phyloP scores from a whole-genome alignment of 2,329 filamentous ascomycete genomes.

The Fusarium mundagurra region DNA sequence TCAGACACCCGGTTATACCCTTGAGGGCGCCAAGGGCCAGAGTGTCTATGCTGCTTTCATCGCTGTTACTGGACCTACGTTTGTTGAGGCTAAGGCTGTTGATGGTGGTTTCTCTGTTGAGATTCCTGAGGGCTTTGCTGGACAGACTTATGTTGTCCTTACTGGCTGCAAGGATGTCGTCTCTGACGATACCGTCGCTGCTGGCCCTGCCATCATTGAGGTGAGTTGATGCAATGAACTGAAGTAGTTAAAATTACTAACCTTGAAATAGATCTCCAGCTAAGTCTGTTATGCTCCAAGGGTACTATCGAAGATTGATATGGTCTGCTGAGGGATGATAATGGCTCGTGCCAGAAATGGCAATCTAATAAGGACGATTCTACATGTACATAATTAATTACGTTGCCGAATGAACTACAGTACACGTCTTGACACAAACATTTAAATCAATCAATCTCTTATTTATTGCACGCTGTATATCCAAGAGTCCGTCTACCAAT shows the following conservation, averaged over 20 bases:
- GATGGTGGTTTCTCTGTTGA: constrained; percentile 37
- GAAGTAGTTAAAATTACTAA: background rate
- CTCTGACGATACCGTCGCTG: constrained; percentile 50
- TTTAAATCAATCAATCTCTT: too few species aligned
- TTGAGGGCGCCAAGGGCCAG: constrained; percentile 38
- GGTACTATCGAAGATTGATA: fast-evolving
- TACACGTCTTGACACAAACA: background rate
- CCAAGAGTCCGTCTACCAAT: fast-evolving
- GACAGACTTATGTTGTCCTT: constrained; percentile 54
- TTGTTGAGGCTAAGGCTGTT: constrained; percentile 32
- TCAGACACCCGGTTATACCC: constrained; percentile 37
- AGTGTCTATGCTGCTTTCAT: constrained; percentile 49
- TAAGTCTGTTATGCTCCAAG: background rate
- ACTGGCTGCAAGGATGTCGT: constrained; percentile 48
- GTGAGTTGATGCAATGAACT: background rate
- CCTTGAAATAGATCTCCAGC: constrained; percentile 3
- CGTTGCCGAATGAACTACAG: background rate
- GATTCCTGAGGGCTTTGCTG: constrained; percentile 45
- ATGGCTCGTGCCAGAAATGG: background rate
- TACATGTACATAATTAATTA: background rate
- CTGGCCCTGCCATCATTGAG: constrained; percentile 50
- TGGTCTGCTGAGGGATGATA: background rate
- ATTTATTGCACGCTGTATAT: background rate
- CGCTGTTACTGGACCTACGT: constrained; percentile 40
- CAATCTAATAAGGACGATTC: background rate